Base-by-base conservation (phyloP, 805 yeast species). In the Lipomyces oligophaga region DNA sequence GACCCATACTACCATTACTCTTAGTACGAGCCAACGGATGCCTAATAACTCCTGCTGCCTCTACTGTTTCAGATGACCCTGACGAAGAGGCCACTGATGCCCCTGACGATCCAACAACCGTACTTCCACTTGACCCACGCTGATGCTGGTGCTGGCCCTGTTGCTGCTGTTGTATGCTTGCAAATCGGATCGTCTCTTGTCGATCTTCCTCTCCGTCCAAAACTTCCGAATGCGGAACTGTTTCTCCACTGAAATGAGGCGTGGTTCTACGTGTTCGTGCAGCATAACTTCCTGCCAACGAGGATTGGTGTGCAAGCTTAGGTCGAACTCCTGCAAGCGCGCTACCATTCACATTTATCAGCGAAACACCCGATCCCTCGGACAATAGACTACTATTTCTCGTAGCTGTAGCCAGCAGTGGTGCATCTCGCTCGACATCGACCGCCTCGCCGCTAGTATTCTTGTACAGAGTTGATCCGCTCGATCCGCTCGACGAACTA, bases 171-270 rank as follows among this genome's bases (percentile, higher is more conserved):
- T 43, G 47, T n/a, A n/a, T n/a, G 19, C 51, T 27, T 3, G 43
- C 49, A 32, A 52, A 52, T 19, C 54, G 37, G 26, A 52, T 52
- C 3, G 56, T 52, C 42, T 52, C 49, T 30, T 52, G 47, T 2
- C 27, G 30, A 24, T 58, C 60, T 8, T 45, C 62, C 13, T 59
- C 62, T 30, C 56, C 64, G 6, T 60, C 67, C 26, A 63, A 44
- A 16, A 62, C 62, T 43, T 48, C 56, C 3, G 66, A 52, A 21
- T 58, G 52, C 19, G 67, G 67, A 27, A 63, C 62, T 13, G 66
- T 60, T 36, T 48, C 50, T 5, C 67, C 63, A 8, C 63, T 51
- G 52, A 64, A 64, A 34, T 61, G 58, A 6, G 67, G 67, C 47
- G 60, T 37, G 16, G 54, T 37, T 10, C 56, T 41, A 5, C 53